These are phyloP conservation scores for Diplodia intermedia DNA, from an alignment of 2,329 filamentous ascomycete species.

Conservation along the genomic window DNA sequence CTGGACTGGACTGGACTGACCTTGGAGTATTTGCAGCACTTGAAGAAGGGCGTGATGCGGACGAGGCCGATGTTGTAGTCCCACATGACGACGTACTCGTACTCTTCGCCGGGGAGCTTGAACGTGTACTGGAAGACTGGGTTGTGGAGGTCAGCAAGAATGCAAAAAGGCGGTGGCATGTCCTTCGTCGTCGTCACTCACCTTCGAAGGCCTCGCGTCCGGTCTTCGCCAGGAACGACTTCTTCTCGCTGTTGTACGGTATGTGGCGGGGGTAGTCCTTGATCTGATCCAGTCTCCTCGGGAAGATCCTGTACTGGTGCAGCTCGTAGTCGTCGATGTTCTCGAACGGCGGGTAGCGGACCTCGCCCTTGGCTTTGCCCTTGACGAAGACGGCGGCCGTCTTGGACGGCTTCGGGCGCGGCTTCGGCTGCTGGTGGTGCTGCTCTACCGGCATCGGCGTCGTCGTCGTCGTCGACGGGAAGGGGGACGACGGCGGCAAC, in stretches of 20 bases:
- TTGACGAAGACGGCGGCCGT: slow-evolving; percentile 68
- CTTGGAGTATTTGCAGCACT: slow-evolving; percentile 86
- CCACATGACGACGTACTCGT: slow-evolving; percentile 85
- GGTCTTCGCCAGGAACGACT: slow-evolving; percentile 84
- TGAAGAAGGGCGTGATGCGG: slow-evolving; percentile 93
- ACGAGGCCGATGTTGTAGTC: slow-evolving; percentile 96
- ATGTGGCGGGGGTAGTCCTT: slow-evolving; percentile 68
- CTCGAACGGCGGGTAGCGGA: slow-evolving; percentile 80
- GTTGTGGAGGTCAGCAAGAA: slow-evolving; percentile 36
- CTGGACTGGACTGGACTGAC: slow-evolving; percentile 55
- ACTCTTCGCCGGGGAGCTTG: slow-evolving; percentile 69
- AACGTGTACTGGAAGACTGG: slow-evolving; percentile 87
- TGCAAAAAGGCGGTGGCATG: too few species aligned
- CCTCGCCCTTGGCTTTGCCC: slow-evolving; percentile 67
- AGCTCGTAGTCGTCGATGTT: slow-evolving; percentile 61
- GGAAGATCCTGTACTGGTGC: slow-evolving; percentile 71
- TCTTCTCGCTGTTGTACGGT: slow-evolving; percentile 94
- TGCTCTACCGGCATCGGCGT: neutral
- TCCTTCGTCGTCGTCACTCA: slow-evolving; percentile 49
- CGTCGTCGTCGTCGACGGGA: slow-evolving; percentile 31
- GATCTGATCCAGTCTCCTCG: slow-evolving; percentile 63
- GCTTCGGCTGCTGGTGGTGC: slow-evolving; percentile 36
- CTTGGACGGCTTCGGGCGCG: slow-evolving; percentile 66
- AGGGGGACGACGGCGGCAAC: slow-evolving; percentile 11
- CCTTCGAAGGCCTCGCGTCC: slow-evolving; percentile 88